These are phyloP conservation scores for Lactifluus piperatus DNA, from an alignment of 768 basidiomycete species.

Conservation along the genomic window DNA sequence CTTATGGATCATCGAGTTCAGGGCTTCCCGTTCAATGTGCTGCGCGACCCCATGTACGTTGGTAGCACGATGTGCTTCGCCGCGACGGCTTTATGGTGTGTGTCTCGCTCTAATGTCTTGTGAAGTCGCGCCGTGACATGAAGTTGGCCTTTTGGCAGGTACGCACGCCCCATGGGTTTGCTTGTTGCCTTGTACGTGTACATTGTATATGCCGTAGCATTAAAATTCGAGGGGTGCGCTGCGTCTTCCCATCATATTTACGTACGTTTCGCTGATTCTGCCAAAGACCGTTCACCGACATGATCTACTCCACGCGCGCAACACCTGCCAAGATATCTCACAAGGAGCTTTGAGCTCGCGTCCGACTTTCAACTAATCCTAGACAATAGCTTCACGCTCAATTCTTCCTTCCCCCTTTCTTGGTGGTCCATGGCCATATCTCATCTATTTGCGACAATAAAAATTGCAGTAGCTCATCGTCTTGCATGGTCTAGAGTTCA, in stretches of 20 bases:
- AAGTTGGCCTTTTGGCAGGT: conserved; percentile 38
- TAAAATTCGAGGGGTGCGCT: conserved; percentile 83
- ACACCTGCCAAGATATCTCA: conserved; percentile 14
- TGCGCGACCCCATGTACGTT: conserved; percentile 96
- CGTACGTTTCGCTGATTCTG: not conserved
- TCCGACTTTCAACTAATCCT: too few relatives aligned
- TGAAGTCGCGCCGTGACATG: too few relatives aligned
- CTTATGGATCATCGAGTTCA: conserved; percentile 86
- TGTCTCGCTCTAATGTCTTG: conserved; percentile 1
- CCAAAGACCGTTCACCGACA: conserved; percentile 61
- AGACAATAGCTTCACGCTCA: too few relatives aligned
- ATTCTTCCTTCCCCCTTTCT: not conserved
- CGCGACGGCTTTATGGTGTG: conserved; percentile 81
- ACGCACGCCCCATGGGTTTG: conserved; percentile 83
- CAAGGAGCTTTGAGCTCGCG: too few relatives aligned
- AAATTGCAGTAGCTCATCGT: not conserved
- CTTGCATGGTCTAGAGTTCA: not conserved
- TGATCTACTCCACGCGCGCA: conserved; percentile 63
- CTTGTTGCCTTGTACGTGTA: conserved; percentile 78
- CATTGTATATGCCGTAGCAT: conserved; percentile 73
- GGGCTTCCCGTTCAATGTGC: conserved; percentile 92
- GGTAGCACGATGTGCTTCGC: conserved; percentile 88
- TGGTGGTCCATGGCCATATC: not conserved
- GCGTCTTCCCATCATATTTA: not conserved
- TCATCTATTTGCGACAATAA: conserved; percentile 4